Percentiles rank a stretch among this genome's conserved stretches.
Conservation (phyloP, 441 rosid genomes). For the Breynia disticha region DNA sequence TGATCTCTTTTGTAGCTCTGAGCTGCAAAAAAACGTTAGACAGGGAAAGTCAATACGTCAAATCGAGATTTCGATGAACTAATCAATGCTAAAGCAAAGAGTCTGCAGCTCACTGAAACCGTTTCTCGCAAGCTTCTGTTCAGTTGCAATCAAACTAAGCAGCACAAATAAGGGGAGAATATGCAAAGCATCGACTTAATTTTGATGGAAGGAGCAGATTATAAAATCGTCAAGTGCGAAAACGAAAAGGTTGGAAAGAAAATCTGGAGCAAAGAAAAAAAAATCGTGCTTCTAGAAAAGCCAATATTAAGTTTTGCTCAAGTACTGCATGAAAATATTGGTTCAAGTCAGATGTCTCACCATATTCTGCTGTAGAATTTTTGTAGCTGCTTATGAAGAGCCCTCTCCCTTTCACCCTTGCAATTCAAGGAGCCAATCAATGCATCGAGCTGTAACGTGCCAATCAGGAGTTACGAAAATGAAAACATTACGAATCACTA, state of each 20-base stretch:
- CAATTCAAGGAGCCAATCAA: slow-evolving; percentile 74
- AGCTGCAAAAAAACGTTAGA: slow-evolving; percentile 29
- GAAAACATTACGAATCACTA: not conserved
- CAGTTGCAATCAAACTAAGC: too few relatives aligned
- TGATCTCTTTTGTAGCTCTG: slow-evolving; percentile 57
- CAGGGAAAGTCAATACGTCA: not conserved
- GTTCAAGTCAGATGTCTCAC: slow-evolving; percentile 31
- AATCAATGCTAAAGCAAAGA: too few relatives aligned
- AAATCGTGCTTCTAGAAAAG: too few relatives aligned
- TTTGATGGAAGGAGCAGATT: too few relatives aligned
- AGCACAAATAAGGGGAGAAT: too few relatives aligned
- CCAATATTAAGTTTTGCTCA: too few relatives aligned
- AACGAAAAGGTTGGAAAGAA: too few relatives aligned
- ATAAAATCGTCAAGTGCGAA: too few relatives aligned
- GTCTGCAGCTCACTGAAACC: too few relatives aligned
- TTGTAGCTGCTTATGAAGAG: slow-evolving; percentile 58
- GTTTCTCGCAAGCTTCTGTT: too few relatives aligned
- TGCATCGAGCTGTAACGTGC: slow-evolving; percentile 54
- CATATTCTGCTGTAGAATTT: slow-evolving; percentile 61
- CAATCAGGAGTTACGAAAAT: not conserved
- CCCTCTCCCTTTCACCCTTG: slow-evolving; percentile 89
- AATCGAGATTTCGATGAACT: not conserved
- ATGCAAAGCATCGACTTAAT: too few relatives aligned
- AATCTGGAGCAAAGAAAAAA: too few relatives aligned
- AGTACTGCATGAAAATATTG: not conserved